Conservation (phyloP, 1,284 basidiomycete genomes). For the Caloboletus firmus region DNA sequence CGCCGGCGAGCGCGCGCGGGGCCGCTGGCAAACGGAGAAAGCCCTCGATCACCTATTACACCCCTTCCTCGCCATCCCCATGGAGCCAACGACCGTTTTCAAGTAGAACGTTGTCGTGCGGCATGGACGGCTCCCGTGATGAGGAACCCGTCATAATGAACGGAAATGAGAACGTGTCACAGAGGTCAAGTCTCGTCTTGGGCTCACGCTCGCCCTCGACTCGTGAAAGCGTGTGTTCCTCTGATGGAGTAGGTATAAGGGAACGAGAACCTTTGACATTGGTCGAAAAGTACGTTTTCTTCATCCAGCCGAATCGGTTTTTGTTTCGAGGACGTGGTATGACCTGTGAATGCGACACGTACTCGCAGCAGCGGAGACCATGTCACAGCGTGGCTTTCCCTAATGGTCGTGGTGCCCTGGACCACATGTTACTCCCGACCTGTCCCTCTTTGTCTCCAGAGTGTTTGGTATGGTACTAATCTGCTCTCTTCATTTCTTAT, state of each 20-base stretch:
- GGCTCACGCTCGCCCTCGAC: conserved; percentile 16
- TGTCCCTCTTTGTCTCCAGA: not conserved
- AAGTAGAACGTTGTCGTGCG: conserved; percentile 2
- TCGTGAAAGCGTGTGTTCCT: conserved; percentile 16
- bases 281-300: conserved; percentile 26
- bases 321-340: not conserved
- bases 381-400: not conserved
- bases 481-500: not conserved
- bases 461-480: not conserved
- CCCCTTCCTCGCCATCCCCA: conserved; percentile 28
- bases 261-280: conserved; percentile 32
- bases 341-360: not conserved
- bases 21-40: conserved; percentile 42
- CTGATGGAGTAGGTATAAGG: conserved; percentile 3
- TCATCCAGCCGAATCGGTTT: not conserved
- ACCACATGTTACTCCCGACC: not conserved
- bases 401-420: too few species aligned
- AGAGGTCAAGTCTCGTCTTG: conserved; percentile 23
- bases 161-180: conserved; percentile 19
- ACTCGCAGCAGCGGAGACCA: not conserved
- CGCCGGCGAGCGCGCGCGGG: conserved; percentile 4
- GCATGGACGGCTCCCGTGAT: conserved; percentile 3
- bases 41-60: conserved; percentile 62
- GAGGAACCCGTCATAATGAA: conserved; percentile 3
- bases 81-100: conserved; percentile 15